Evolutionary conservation across 805 yeast genomes (phyloP).

Genomic region (Wickerhamomyces queroliae): DNA sequence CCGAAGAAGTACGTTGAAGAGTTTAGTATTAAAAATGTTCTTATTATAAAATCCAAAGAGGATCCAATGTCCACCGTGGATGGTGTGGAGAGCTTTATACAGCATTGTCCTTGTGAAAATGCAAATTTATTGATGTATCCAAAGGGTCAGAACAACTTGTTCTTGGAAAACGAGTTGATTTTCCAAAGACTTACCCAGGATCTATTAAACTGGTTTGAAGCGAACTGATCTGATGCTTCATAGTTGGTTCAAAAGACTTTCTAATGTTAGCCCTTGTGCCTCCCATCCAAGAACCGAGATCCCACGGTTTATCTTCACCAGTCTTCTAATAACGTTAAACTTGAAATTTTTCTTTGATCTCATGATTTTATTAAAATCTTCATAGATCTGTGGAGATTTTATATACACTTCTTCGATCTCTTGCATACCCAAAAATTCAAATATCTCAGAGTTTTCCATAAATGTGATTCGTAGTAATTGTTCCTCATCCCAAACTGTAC

Average conservation of each 20-base stretch:
- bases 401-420: slow-evolving; percentile 21
- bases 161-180: slow-evolving; percentile 14
- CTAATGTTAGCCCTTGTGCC: slow-evolving; percentile 8
- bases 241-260: neutral
- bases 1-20: slow-evolving; percentile 2
- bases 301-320: slow-evolving; percentile 6
- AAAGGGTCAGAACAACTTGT: slow-evolving; percentile 14
- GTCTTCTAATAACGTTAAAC: slow-evolving; percentile 10
- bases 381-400: slow-evolving; percentile 4
- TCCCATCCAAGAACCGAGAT: slow-evolving; percentile 13
- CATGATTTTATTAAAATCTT: slow-evolving; percentile 5
- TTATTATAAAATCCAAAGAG: slow-evolving; percentile 11
- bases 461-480: slow-evolving; percentile 9
- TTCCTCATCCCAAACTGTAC: slow-evolving; percentile 4
- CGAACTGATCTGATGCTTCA: slow-evolving; percentile 2
- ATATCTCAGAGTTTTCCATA: slow-evolving; percentile 6
- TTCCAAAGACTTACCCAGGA: slow-evolving; percentile 11
- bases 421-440: slow-evolving; percentile 14
- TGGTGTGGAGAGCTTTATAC: slow-evolving; percentile 6
- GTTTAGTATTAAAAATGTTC: slow-evolving; percentile 10
- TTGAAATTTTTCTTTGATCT: slow-evolving; percentile 1
- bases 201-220: slow-evolving; percentile 15
- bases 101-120: slow-evolving; percentile 9
- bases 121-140: slow-evolving; percentile 9
- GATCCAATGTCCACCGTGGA: slow-evolving; percentile 5